phyloP scores from a whole-genome alignment of 2,329 filamentous ascomycete genomes.

The Gnomoniopsis sp. region DNA sequence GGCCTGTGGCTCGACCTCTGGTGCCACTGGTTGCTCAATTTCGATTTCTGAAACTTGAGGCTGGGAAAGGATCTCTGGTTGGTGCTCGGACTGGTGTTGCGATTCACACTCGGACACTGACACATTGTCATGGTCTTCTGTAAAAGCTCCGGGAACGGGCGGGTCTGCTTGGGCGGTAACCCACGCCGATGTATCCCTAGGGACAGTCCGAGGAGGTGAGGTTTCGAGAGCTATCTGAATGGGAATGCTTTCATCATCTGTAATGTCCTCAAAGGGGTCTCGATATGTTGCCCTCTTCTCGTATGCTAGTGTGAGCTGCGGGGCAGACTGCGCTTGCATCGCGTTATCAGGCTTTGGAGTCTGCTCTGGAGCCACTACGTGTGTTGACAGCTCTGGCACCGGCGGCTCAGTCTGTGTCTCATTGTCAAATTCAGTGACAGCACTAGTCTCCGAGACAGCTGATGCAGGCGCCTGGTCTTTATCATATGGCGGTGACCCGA shows the following conservation, averaged over 20 bases:
- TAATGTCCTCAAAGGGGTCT: slow-evolving; percentile 45
- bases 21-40: neutral
- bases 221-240: slow-evolving; percentile 39
- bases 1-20: neutral
- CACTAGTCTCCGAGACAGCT: slow-evolving; percentile 56
- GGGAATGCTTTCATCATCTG: slow-evolving; percentile 35
- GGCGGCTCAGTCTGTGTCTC: slow-evolving; percentile 62
- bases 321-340: slow-evolving; percentile 25
- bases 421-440: slow-evolving; percentile 68
- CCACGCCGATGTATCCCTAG: slow-evolving; percentile 12
- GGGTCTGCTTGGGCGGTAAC: slow-evolving; percentile 24
- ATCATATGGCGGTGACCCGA: slow-evolving; percentile 32
- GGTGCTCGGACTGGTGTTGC: slow-evolving; percentile 13
- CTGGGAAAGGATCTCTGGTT: slow-evolving; percentile 13
- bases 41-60: slow-evolving; percentile 1
- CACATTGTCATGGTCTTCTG: slow-evolving; percentile 24
- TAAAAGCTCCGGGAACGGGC: slow-evolving; percentile 28
- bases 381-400: slow-evolving; percentile 25
- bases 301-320: slow-evolving; percentile 22
- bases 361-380: slow-evolving; percentile 14
- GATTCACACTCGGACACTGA: slow-evolving; percentile 4
- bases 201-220: slow-evolving; percentile 19
- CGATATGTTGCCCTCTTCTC: slow-evolving; percentile 42
- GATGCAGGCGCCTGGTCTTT: slow-evolving; percentile 52
- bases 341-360: neutral